phyloP scores from a whole-genome alignment of 257 asterid genomes.

The Penstemon davidsonii region DNA sequence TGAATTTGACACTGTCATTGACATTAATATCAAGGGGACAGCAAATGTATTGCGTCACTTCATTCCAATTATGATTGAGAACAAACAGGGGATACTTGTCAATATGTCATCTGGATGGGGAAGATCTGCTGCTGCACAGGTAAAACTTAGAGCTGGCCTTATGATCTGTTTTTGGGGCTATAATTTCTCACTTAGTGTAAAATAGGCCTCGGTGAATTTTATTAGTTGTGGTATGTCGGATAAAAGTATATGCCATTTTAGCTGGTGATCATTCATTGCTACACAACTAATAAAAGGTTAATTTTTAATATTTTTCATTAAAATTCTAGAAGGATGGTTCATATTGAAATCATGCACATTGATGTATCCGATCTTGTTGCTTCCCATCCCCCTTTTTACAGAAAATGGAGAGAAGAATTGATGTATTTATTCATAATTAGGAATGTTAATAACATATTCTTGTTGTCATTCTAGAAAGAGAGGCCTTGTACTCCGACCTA shows the following conservation, averaged over 20 bases:
- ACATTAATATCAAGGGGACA: constrained; percentile 82
- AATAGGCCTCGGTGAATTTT: not conserved
- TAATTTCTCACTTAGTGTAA: not conserved
- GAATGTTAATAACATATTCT: too few species aligned
- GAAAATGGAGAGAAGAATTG: too few species aligned
- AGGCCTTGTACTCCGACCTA: too few species aligned
- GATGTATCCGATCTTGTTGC: too few species aligned
- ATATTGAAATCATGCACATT: too few species aligned
- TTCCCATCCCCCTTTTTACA: too few species aligned
- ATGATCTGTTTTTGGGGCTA: constrained; percentile 14
- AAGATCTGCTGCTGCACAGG: constrained; percentile 99
- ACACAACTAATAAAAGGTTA: constrained; percentile 21
- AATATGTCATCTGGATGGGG: constrained; percentile 99
- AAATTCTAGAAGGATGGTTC: too few species aligned
- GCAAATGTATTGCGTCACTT: constrained; percentile 86
- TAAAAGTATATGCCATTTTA: constrained; percentile 13
- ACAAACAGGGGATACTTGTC: constrained; percentile 82
- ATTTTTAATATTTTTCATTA: not conserved
- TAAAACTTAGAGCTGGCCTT: constrained; percentile 30
- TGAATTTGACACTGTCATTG: constrained; percentile 81
- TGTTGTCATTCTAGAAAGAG: too few species aligned
- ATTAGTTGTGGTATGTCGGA: not conserved
- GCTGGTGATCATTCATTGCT: constrained; percentile 14
- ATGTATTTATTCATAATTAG: too few species aligned
- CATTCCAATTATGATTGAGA: constrained; percentile 80